Evolutionary conservation across 2,329 filamentous ascomycete species (phyloP).

Genomic region (Ophiostoma populinum): DNA sequence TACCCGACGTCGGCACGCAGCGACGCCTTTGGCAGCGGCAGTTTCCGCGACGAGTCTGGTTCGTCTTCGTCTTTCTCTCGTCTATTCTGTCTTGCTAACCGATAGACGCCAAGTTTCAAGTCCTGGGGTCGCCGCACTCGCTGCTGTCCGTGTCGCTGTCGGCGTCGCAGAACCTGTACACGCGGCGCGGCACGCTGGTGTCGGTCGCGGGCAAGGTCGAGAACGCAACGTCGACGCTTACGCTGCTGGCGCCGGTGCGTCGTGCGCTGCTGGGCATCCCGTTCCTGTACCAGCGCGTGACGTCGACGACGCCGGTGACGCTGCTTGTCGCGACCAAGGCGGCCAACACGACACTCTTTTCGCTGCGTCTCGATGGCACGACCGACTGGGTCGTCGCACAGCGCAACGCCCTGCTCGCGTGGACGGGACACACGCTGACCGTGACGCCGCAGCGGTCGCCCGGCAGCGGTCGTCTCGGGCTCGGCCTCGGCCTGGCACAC

Average conservation of each 20-base stretch:
- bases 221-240: constrained; percentile 81
- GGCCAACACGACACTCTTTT: constrained; percentile 67
- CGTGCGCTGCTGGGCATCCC: constrained; percentile 71
- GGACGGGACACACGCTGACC: constrained; percentile 77
- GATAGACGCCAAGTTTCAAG: constrained; percentile 83
- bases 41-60: constrained; percentile 34
- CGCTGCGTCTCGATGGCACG: constrained; percentile 80
- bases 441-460: constrained; percentile 49
- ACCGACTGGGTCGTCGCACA: constrained; percentile 92
- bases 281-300: constrained; percentile 85
- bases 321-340: constrained; percentile 80
- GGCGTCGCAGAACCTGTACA: constrained; percentile 85
- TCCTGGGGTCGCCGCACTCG: constrained; percentile 80
- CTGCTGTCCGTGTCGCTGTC: constrained; percentile 86
- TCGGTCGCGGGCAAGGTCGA: constrained; percentile 80
- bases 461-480: not conserved
- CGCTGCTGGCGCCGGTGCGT: constrained; percentile 66
- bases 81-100: constrained; percentile 1
- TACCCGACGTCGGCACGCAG: constrained; percentile 26
- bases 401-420: constrained; percentile 76
- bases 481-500: constrained; percentile 56
- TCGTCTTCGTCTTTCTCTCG: too few species aligned
- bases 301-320: constrained; percentile 73
- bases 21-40: constrained; percentile 37
- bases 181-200: constrained; percentile 77